These are phyloP conservation scores for Dioscorea cayenensis DNA, from an alignment of 116 monocot species.

Conservation along the genomic window DNA sequence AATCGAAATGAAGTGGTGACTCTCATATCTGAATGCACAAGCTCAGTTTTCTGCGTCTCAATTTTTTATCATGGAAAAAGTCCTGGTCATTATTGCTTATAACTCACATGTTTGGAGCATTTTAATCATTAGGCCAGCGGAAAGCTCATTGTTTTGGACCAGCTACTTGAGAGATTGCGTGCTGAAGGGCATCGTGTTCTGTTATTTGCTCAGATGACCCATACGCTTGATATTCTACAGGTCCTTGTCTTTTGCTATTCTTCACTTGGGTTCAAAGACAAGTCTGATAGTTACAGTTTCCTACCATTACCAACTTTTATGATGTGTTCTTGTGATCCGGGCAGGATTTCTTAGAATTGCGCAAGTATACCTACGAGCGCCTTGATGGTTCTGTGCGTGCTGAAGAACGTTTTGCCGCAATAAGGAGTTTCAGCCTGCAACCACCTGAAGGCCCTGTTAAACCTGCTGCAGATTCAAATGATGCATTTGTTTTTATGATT, in stretches of 20 bases:
- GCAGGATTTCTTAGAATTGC: conserved; percentile 88
- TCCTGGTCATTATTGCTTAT: background rate
- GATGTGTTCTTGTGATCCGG: background rate
- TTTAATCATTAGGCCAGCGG: conserved; percentile 66
- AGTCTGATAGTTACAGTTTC: background rate
- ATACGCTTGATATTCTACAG: conserved; percentile 95
- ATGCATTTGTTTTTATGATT: conserved; percentile 91
- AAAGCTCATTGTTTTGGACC: conserved; percentile 79
- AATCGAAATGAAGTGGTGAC: background rate
- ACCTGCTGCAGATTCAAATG: conserved; percentile 19
- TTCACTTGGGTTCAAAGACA: background rate
- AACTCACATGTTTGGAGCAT: background rate
- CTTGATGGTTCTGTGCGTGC: conserved; percentile 98
- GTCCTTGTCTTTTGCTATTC: conserved; percentile 17
- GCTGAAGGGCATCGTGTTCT: conserved; percentile 68
- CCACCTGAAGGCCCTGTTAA: conserved; percentile 13
- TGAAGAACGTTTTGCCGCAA: conserved; percentile 98
- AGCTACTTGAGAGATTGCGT: conserved; percentile 68
- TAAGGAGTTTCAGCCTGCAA: conserved; percentile 67
- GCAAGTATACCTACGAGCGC: conserved; percentile 84
- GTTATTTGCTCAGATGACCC: conserved; percentile 97
- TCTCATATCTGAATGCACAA: background rate
- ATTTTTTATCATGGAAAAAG: background rate
- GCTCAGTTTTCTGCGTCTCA: background rate
- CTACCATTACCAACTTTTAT: background rate